A percentile compares a stretch with the other conserved stretches of the same genome.
These are phyloP conservation scores for Verticillium albo-atrum DNA, from an alignment of 2,329 filamentous ascomycete species.

Conservation along the genomic window DNA sequence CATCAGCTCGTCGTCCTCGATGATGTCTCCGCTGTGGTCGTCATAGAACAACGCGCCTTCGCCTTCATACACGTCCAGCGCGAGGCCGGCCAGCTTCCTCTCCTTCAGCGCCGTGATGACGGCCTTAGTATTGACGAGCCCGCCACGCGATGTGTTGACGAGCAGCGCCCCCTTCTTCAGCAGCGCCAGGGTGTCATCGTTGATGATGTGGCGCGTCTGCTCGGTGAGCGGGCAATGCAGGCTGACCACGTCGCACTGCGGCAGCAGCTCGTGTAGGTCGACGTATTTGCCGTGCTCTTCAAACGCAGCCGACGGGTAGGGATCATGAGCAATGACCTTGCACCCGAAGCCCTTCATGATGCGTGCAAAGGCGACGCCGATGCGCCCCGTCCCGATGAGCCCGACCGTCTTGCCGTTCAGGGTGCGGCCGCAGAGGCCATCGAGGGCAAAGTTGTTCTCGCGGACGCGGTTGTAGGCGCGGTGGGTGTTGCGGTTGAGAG, in stretches of 20 bases:
- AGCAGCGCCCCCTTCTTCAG: constrained; percentile 35
- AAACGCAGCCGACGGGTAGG: constrained; percentile 46
- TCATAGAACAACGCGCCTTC: constrained; percentile 62
- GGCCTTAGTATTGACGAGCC: constrained; percentile 55
- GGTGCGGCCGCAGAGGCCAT: constrained; percentile 58
- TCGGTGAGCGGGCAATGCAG: constrained; percentile 63
- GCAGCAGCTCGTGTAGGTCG: constrained; percentile 49
- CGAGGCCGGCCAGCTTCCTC: constrained; percentile 55
- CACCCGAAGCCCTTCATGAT: constrained; percentile 65
- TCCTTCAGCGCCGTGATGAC: constrained; percentile 58
- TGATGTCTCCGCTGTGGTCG: constrained; percentile 60
- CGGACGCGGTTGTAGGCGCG: constrained; percentile 64
- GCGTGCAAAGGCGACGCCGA: constrained; percentile 56
- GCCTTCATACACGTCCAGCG: constrained; percentile 65
- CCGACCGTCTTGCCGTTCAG: constrained; percentile 63
- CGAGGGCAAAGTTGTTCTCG: constrained; percentile 63
- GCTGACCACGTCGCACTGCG: constrained; percentile 55
- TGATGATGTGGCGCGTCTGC: constrained; percentile 46
- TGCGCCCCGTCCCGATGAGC: constrained; percentile 60
- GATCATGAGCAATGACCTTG: constrained; percentile 56
- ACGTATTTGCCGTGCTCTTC: constrained; percentile 45
- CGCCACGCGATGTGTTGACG: constrained; percentile 66
- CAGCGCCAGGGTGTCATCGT: constrained; percentile 22
- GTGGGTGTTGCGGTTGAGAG: constrained; percentile 63
- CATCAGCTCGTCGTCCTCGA: constrained; percentile 63